Percentiles rank a stretch among this genome's conserved stretches.
Evolutionary conservation across 2,329 filamentous ascomycete genomes (phyloP).

Genomic region (Aspergillus ochraceus): DNA sequence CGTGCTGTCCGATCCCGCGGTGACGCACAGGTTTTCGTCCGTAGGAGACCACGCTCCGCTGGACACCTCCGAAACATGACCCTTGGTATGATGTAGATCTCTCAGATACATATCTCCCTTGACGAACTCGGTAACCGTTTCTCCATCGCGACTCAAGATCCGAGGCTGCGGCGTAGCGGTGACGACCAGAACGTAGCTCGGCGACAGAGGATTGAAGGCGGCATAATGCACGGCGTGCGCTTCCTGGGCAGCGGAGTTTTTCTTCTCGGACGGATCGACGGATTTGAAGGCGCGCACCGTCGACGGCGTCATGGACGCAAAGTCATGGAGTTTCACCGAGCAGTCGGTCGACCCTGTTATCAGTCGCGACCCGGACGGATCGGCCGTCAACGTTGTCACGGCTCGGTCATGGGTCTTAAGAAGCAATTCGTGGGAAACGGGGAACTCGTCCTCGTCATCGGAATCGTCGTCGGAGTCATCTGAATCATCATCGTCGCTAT

Average conservation of each 20-base stretch:
- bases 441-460: constrained; percentile 76
- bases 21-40: constrained; percentile 80
- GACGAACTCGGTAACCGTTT: constrained; percentile 80
- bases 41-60: constrained; percentile 88
- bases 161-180: constrained; percentile 88
- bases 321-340: constrained; percentile 89
- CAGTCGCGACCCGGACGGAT: constrained; percentile 80
- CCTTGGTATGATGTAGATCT: constrained; percentile 97
- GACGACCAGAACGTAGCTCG: constrained; percentile 79
- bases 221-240: constrained; percentile 86
- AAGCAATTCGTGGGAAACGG: constrained; percentile 87
- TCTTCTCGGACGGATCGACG: constrained; percentile 80
- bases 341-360: constrained; percentile 92
- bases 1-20: constrained; percentile 92
- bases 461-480: constrained; percentile 64
- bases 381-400: constrained; percentile 79
- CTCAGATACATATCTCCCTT: constrained; percentile 98
- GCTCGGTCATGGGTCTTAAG: constrained; percentile 90
- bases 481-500: constrained; percentile 56
- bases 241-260: constrained; percentile 69
- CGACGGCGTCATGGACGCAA: constrained; percentile 91
- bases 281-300: constrained; percentile 92
- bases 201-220: constrained; percentile 80
- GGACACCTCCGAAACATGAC: constrained; percentile 89
- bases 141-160: constrained; percentile 85